phyloP scores from a whole-genome alignment of 148 eudicot genomes.

The Fallopia convolvulus region DNA sequence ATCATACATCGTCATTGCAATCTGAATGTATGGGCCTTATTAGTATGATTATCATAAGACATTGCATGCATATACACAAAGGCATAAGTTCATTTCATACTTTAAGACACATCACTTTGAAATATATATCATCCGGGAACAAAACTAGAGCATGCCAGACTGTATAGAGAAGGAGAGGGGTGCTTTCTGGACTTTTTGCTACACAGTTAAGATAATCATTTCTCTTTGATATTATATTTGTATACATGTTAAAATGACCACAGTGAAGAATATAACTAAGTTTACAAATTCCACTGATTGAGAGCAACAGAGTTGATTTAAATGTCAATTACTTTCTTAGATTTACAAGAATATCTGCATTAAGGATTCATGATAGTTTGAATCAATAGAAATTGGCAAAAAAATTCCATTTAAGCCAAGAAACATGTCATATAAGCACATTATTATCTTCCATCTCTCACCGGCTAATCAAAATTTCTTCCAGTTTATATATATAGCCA shows the following conservation, averaged over 20 bases:
- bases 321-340: not conserved
- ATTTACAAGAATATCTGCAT: not conserved
- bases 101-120: not conserved
- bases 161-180: not conserved
- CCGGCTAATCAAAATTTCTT: not conserved
- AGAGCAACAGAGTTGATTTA: not conserved
- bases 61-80: constrained; percentile 2
- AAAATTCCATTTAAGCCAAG: not conserved
- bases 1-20: constrained; percentile 82
- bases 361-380: not conserved
- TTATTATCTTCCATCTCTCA: not conserved
- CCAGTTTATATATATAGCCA: not conserved
- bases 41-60: constrained; percentile 24
- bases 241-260: not conserved
- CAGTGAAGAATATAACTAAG: not conserved
- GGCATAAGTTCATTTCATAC: not conserved
- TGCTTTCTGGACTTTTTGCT: not conserved
- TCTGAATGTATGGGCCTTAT: constrained; percentile 57
- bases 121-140: not conserved
- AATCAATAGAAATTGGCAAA: not conserved
- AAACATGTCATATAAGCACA: not conserved
- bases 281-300: not conserved
- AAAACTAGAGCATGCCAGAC: not conserved
- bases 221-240: not conserved
- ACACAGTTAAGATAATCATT: not conserved